Base-by-base conservation (phyloP, 805 yeast species). In the Isabelozyma gotoi region DNA sequence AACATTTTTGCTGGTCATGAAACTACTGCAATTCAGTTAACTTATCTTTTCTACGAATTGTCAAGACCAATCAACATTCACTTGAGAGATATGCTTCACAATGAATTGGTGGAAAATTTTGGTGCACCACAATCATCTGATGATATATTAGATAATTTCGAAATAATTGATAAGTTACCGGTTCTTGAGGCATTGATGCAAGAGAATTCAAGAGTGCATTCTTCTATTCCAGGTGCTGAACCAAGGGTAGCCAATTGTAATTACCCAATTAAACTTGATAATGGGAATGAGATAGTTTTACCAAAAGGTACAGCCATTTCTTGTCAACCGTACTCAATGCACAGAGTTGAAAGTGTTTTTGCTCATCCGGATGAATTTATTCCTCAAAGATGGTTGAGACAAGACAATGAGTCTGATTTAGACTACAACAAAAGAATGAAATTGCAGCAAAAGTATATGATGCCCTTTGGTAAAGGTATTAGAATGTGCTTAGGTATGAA, bases 1-100 rank as follows among this genome's bases (percentile, higher is more conserved):
- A 88, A 84, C 56, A 72, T 84, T 32, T 83, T 85, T 38, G 91
- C 91, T 0, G 91, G 91, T 3, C 90, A 85, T 56, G 85, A 84
- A 55, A 84, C 91, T 4, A 83, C 87, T 1, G 88, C 85, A 0
- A 73, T 80, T 6, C 80, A 82, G 12, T 57, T 84, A 45, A 68
- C 87, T 0, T 85, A 77, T 56, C 61, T 80, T 41, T 67, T 78
- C 16, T 84, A 78, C 65, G 81, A 82, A 54, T 56, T 84, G 27
- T 81, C 87, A 2, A 64, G 79, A 44, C 80, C 80, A 0, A 57
- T 59, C 11, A 65, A 80, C 49, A 46, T 51, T 4, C 55, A 61
- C 14, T 68, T 77, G 49, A 91, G 85, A 57, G 45, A 56, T 2
- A 57, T 54, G 31, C 62, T 87, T 14, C 63, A 65, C 24, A 44